Base-by-base conservation (phyloP, 768 basidiomycete species). In the Mycena alexandri region DNA sequence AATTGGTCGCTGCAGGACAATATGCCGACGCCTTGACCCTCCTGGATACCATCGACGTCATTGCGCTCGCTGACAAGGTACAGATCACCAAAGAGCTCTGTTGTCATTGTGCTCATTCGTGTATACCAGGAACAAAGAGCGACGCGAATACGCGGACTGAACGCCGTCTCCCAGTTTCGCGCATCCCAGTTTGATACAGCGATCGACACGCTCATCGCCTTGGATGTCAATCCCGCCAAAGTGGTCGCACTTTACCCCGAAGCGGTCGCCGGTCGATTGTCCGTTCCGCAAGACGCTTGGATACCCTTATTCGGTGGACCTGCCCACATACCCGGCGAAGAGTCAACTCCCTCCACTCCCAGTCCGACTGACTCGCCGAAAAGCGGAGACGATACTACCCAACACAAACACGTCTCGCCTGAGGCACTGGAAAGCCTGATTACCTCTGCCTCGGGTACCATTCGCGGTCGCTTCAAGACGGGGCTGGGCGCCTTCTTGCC, bases 191-290 rank as follows among this genome's bases (percentile, higher is more conserved):
- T 88, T 73, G 90, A 93, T 67, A 79, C 82, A 1, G 96, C 97
- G 1, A 91, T 98, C 63, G 90, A 98, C 74, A 87, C 90, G 0
- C 96, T 99, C 77, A 86, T 96, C 53, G 88, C 92, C 46, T 89
- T 97, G 46, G 92, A 98, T 70, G 83, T 96, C 71, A 96, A 96
- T 73, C 98, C 98, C 0, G 94, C 96, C 0, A 95, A 96, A 74
- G 94, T 99, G 4, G 85, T 99, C 22, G 92, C 96, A 2, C 81
- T 99, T 8, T 99, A 94, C 77, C 93, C 94, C 0, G 89, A 92
- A 41, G 83, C 84, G 14, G 87, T 99, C 4, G 86, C 95, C 1
- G 97, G 97, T 8, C 85, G 93, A 36, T 79, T 98, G 10, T 83
- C 89, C 7, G 87, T 92, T 0, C 87, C 90, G 13, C 85, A 80